Percentiles rank a stretch among this genome's conserved stretches.
These are phyloP conservation scores for Fonsecaea nubica DNA, from an alignment of 2,329 filamentous ascomycete species.

Conservation along the genomic window DNA sequence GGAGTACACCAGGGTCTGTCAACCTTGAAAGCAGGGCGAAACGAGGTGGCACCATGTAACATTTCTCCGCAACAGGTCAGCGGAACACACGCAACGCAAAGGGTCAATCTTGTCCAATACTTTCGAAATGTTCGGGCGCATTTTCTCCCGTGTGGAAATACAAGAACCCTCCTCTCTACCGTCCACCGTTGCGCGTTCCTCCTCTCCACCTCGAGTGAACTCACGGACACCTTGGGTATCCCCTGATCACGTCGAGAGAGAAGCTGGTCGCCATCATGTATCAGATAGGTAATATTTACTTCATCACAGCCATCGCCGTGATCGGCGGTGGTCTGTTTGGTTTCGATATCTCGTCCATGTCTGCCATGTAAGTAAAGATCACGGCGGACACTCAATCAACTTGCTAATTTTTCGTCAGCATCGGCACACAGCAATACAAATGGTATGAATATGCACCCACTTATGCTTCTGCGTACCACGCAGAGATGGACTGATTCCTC, in stretches of 20 bases:
- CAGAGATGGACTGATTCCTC: slow-evolving; percentile 40
- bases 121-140: neutral
- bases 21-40: slow-evolving; percentile 12
- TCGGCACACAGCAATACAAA: slow-evolving; percentile 65
- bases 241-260: neutral
- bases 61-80: slow-evolving; percentile 20
- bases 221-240: neutral
- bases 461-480: neutral
- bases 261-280: slow-evolving; percentile 30
- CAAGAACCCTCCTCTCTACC: slow-evolving; percentile 11
- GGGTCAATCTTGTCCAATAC: slow-evolving; percentile 2
- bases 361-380: slow-evolving; percentile 53
- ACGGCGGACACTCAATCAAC: neutral
- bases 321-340: slow-evolving; percentile 64
- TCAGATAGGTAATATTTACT: slow-evolving; percentile 62
- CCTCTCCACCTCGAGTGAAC: slow-evolving; percentile 6
- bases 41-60: slow-evolving; percentile 16
- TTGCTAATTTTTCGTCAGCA: slow-evolving; percentile 71
- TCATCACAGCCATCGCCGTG: slow-evolving; percentile 64
- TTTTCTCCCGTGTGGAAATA: slow-evolving; percentile 9
- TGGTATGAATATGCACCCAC: slow-evolving; percentile 69
- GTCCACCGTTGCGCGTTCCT: neutral
- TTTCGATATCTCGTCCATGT: slow-evolving; percentile 64
- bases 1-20: neutral
- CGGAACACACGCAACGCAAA: slow-evolving; percentile 4